Base-by-base conservation (phyloP, 2,329 filamentous ascomycete genomes). In the Diaporthe ilicicola region DNA sequence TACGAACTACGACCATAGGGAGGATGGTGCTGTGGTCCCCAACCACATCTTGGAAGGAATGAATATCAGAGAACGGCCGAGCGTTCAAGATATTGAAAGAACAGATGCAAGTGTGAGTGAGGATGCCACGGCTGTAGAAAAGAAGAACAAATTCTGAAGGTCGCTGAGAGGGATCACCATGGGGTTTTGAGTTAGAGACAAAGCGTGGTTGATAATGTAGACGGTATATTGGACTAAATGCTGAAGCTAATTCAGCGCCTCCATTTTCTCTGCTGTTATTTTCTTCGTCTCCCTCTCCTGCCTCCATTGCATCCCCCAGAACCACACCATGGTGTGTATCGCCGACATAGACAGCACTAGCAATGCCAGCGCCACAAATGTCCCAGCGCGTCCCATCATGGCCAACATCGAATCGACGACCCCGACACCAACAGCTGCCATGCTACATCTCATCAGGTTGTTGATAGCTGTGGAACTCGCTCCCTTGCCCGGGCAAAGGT, bases 381-480 rank as follows among this genome's bases (percentile, higher is more conserved):
- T 66, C 6, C 29, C 37, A 1, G 61, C 73, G 2, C 70, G 62
- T 0, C 75, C 74, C 19, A 74, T 12, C 2, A 32, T 10, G 10
- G 37, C n/a, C n/a, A 75, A 61, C 70, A 77, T 71, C 3, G 34
- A 55, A 27, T 77, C 74, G 2, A 76, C 50, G 9, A 75, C 50
- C 1, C 71, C 74, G 1, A 79, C 78, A 10, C 78, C 79, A 0
- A 74, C 67, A 5, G 79, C 79, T 2, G 75, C 79, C 15, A 80
- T 56, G n/a, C 74, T 71, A 42, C 79, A 80, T 10, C 79, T 75
- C 22, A 77, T 75, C 69, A 81, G 68, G 70, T 81, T 81, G 65
- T 81, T 81, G 27, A 79, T 74, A 3, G 80, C 80, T 0, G 79
- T 81, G 19, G 74, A 75, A 42, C 78, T 77, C 1, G 80, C 79